These are phyloP conservation scores for Ascocoryne sarcoides DNA, from an alignment of 2,329 filamentous ascomycete species.

Conservation along the genomic window DNA sequence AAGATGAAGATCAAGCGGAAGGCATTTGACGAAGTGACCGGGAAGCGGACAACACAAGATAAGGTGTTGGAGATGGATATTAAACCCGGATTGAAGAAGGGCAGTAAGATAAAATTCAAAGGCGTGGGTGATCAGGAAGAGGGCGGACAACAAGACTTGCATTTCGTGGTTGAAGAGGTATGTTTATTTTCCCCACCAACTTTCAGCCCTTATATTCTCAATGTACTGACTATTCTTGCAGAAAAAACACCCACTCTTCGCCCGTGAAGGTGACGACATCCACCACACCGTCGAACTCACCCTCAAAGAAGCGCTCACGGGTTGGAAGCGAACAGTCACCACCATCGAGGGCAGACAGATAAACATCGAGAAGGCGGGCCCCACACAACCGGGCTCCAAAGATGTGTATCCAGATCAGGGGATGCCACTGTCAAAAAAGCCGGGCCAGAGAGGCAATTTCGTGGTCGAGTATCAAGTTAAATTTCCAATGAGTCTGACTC, in stretches of 20 bases:
- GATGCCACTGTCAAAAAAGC: slow-evolving; percentile 92
- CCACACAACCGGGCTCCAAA: slow-evolving; percentile 74
- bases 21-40: slow-evolving; percentile 71
- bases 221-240: slow-evolving; percentile 30
- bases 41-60: slow-evolving; percentile 80
- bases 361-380: slow-evolving; percentile 68
- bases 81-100: slow-evolving; percentile 90
- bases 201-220: neutral
- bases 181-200: slow-evolving; percentile 28
- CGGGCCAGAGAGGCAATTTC: slow-evolving; percentile 75
- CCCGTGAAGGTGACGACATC: slow-evolving; percentile 81
- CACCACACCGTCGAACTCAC: slow-evolving; percentile 69
- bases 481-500: slow-evolving; percentile 72
- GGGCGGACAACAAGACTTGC: slow-evolving; percentile 87
- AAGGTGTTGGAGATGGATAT: slow-evolving; percentile 91
- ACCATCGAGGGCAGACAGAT: slow-evolving; percentile 91
- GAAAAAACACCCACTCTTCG: slow-evolving; percentile 82
- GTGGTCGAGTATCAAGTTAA: slow-evolving; percentile 86
- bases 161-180: slow-evolving; percentile 93
- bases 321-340: slow-evolving; percentile 83
- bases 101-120: slow-evolving; percentile 96
- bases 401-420: slow-evolving; percentile 79
- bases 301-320: slow-evolving; percentile 89
- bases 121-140: slow-evolving; percentile 98
- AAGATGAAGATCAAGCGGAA: slow-evolving; percentile 99